Evolutionary conservation across 805 yeast genomes (phyloP), one percentile per base, ranked within the genome.

Genomic region (Priceomyces castillae): DNA sequence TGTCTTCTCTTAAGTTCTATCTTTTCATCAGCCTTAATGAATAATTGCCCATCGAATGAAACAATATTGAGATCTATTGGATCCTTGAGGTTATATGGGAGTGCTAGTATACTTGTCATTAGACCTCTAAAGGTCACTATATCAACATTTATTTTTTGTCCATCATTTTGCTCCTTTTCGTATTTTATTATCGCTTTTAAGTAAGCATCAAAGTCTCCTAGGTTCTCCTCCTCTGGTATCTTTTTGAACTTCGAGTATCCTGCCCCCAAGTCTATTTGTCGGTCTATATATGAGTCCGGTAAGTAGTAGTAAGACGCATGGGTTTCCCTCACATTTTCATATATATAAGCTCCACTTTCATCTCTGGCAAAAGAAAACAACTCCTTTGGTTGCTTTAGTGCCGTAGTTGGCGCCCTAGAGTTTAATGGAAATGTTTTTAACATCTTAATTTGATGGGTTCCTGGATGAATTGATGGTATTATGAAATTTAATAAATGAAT

Each of bases 331-430:
- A 78, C 63, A 22, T 76, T 71, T 17, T 73, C 78, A 39, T 53
- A 52, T 7, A 46, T 46, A 54, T 59, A 69, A 17, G 55, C 55
- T 3, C 81, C 82, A 4, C 81, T 77, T n/a, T 64, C 63, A 20
- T 77, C 79, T 44, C 89, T 68, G 1, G 92, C 80, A 58, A 71
- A 92, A 3, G 78, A 61, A n/a, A 78, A 71, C 2, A 92, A 51
- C 62, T 94, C 97, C 50, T 83, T 84, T 2, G 99, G 98, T 61
- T 89, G 95, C 54, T 84, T 82, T 41, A 90, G 71, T 1, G 88
- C 79, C 0, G 92, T 81, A 7, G 83, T 76, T 23, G 77, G 71
- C 0, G 88, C 77, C 44, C 86, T 67, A 9, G 78, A 67, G 40
- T 59, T 58, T 26, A 75, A 50, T 2, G 79, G 76, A 46, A 71